A percentile compares a stretch with the other conserved stretches of the same genome.
Evolutionary conservation across 805 yeast species (phyloP).

Genomic region (Candida tammaniensis): DNA sequence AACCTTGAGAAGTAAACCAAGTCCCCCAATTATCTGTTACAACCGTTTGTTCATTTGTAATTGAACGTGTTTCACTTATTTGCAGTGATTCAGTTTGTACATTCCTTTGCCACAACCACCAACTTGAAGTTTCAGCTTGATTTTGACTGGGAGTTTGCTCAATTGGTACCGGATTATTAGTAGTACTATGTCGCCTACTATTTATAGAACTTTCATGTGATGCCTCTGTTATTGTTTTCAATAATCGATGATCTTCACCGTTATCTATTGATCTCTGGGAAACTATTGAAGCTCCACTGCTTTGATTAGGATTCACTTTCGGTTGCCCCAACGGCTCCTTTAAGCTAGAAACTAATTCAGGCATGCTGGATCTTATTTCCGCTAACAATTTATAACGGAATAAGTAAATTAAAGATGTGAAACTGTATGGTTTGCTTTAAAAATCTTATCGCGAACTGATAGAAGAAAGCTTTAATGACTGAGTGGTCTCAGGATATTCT

Average conservation of each 20-base stretch:
- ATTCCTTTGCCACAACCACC: conserved; percentile 5
- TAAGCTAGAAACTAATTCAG: too few relatives aligned
- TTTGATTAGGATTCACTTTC: too few relatives aligned
- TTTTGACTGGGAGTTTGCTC: background rate
- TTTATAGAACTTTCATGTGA: conserved; percentile 4
- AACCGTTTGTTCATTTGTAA: conserved; percentile 1
- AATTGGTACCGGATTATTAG: background rate
- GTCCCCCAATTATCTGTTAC: conserved; percentile 4
- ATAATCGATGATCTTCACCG: conserved; percentile 1
- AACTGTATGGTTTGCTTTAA: too few relatives aligned
- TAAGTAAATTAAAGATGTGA: too few relatives aligned
- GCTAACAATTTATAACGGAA: too few relatives aligned
- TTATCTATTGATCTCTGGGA: too few relatives aligned
- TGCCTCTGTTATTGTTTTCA: conserved; percentile 5
- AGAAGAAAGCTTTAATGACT: too few relatives aligned
- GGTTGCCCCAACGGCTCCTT: too few relatives aligned
- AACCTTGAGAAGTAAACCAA: conserved; percentile 5
- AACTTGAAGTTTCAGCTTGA: too few relatives aligned
- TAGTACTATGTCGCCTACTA: background rate
- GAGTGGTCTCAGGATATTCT: conserved; percentile 14
- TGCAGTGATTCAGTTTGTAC: too few relatives aligned
- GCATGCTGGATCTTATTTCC: too few relatives aligned
- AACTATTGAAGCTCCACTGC: too few relatives aligned
- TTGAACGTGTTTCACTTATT: conserved; percentile 3
- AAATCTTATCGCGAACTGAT: conserved; percentile 3